Evolutionary conservation across 805 yeast genomes (phyloP).

Genomic region (Candida mattraensis): DNA sequence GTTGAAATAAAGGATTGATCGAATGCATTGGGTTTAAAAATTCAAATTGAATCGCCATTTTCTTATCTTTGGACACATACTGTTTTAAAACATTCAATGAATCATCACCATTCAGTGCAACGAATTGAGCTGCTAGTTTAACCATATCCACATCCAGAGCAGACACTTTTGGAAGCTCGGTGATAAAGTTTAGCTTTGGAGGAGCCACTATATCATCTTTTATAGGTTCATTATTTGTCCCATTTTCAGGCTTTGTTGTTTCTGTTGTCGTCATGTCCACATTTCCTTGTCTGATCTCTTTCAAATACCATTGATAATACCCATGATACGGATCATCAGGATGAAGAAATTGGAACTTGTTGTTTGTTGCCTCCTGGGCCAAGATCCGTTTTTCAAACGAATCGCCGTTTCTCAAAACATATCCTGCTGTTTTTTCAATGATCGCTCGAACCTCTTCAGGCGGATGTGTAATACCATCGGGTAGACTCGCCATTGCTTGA

Average conservation of each 20-base stretch:
- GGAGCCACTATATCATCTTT: constrained; percentile 9
- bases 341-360: constrained; percentile 64
- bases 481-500: constrained; percentile 21
- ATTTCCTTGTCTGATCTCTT: constrained; percentile 31
- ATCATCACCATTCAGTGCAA: constrained; percentile 56
- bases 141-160: constrained; percentile 65
- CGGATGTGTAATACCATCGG: constrained; percentile 50
- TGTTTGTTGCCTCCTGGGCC: constrained; percentile 43
- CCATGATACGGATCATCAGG: constrained; percentile 53
- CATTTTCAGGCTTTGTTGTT: constrained; percentile 3
- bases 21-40: constrained; percentile 65
- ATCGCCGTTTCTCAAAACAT: constrained; percentile 66
- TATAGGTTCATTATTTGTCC: neutral
- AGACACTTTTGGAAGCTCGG: constrained; percentile 45
- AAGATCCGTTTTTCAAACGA: constrained; percentile 61
- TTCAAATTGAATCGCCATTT: constrained; percentile 57
- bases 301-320: constrained; percentile 54
- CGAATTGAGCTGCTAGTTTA: constrained; percentile 68
- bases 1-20: constrained; percentile 49
- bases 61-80: constrained; percentile 28
- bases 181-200: constrained; percentile 28
- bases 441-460: constrained; percentile 50
- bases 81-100: constrained; percentile 40
- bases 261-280: neutral
- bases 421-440: constrained; percentile 71